Conservation (phyloP, 495 filamentous ascomycete genomes). For the Aspergillus kassunensis region DNA sequence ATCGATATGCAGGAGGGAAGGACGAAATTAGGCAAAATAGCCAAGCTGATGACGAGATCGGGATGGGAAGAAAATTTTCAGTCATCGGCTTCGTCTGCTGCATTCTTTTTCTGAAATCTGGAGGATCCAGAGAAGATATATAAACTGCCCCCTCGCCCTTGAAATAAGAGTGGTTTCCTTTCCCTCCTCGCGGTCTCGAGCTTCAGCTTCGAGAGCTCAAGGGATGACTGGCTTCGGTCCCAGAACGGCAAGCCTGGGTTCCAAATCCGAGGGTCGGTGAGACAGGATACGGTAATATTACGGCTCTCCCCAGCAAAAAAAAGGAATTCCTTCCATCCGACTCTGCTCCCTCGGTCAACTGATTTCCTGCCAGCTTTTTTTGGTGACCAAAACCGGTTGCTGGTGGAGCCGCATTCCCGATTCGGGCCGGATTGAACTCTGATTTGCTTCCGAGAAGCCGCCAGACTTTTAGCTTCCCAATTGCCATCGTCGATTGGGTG, state of each 20-base stretch:
- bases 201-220: neutral
- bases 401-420: slow-evolving; percentile 28
- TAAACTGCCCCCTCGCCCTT: slow-evolving; percentile 8
- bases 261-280: slow-evolving; percentile 15
- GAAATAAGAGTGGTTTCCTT: slow-evolving; percentile 1
- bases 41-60: no score
- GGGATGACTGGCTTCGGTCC: slow-evolving; percentile 9
- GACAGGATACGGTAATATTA: slow-evolving; percentile 2
- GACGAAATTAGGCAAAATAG: no score
- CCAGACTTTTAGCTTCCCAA: slow-evolving; percentile 12
- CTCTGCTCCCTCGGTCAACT: slow-evolving; percentile 5
- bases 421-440: slow-evolving; percentile 22
- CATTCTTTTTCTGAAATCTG: neutral
- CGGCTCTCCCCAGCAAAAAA: neutral
- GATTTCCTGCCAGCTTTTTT: neutral
- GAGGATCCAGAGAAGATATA: slow-evolving; percentile 8
- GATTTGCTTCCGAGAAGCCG: slow-evolving; percentile 22
- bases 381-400: no score
- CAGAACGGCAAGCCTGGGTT: slow-evolving; percentile 4
- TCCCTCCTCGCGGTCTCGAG: no score
- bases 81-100: neutral
- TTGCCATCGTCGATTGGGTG: slow-evolving; percentile 2
- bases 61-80: neutral
- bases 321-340: slow-evolving; percentile 15
- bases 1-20: no score